Evolutionary conservation across 2,329 filamentous ascomycete genomes (phyloP), one percentile per base, ranked within the genome.

Genomic region (Calonectria pseudoturangicola): DNA sequence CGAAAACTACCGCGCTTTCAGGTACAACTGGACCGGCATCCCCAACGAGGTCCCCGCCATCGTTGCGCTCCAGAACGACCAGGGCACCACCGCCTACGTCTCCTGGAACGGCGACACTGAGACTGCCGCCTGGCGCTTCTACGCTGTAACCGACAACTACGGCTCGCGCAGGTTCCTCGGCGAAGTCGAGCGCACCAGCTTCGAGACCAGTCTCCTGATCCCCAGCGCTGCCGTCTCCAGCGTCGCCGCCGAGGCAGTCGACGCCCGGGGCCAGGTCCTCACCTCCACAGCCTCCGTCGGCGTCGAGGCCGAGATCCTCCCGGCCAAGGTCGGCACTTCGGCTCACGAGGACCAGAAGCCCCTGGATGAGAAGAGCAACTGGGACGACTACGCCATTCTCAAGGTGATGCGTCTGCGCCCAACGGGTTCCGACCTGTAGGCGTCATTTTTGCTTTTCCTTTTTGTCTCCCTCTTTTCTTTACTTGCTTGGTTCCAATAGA

Each of bases 41-140:
- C 88, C 89, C 0, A 70, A 68, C 50, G 77, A 80, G 30, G 69
- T 65, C 6, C 79, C 80, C 0, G 75, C 75, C 2, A 76, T 84
- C 13, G 80, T 79, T 18, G 73, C 67, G 25, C 73, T 82, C 0
- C 54, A 71, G 28, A 71, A 66, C 8, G 66, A 75, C 1, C 65
- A 77, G 10, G 74, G 73, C 2, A 73, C 76, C 1, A 80, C 79
- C 6, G 69, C 76, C 56, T 92, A 88, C 79, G 88, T 90, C 2
- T 90, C 87, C 5, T 89, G 88, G 88, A 89, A 89, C 70, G 88
- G 88, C 5, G 87, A 87, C 60, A 89, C 87, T 0, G 84, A 87
- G 76, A 87, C 86, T 0, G 81, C 77, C 3, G 48, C 68, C 4
- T 89, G 90, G 90, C 84, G 85, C 30, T 89, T 91, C 76, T 89